These are phyloP conservation scores for Fraxinus angustifolia DNA, from an alignment of 305 asterid genomes.

Conservation along the genomic window DNA sequence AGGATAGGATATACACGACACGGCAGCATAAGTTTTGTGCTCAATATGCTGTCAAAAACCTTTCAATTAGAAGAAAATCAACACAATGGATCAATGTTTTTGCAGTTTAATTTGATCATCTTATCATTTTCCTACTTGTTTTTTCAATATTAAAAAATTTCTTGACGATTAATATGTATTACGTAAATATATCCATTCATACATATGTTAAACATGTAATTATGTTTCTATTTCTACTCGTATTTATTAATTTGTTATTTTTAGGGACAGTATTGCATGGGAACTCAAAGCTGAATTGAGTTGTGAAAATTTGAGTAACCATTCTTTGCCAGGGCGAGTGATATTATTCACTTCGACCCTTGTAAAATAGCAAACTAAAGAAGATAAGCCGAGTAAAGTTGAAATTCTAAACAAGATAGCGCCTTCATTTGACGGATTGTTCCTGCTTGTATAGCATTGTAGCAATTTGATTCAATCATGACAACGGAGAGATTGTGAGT, in stretches of 20 bases:
- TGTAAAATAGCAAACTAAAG: background rate
- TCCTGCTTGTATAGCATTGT: too few species aligned
- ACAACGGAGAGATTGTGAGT: too few species aligned
- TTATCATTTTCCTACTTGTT: background rate
- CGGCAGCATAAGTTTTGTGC: slow-evolving; percentile 13
- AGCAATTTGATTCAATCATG: too few species aligned
- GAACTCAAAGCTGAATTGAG: background rate
- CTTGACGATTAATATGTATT: background rate
- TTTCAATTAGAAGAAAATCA: background rate
- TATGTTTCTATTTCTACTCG: background rate
- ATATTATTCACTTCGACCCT: background rate
- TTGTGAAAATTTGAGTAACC: background rate
- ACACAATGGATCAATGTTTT: background rate
- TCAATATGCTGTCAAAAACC: background rate
- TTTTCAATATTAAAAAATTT: background rate
- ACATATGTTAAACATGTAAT: background rate
- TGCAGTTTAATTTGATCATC: background rate
- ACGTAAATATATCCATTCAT: background rate
- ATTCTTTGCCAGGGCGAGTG: too few species aligned
- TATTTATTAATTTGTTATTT: background rate
- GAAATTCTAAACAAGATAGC: too few species aligned
- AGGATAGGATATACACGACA: background rate
- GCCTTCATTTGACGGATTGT: too few species aligned
- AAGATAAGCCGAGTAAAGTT: too few species aligned
- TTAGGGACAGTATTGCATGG: background rate